Evolutionary conservation across 441 rosid genomes (phyloP), one percentile per base, ranked within the genome.

Genomic region (Mallotus repandus): DNA sequence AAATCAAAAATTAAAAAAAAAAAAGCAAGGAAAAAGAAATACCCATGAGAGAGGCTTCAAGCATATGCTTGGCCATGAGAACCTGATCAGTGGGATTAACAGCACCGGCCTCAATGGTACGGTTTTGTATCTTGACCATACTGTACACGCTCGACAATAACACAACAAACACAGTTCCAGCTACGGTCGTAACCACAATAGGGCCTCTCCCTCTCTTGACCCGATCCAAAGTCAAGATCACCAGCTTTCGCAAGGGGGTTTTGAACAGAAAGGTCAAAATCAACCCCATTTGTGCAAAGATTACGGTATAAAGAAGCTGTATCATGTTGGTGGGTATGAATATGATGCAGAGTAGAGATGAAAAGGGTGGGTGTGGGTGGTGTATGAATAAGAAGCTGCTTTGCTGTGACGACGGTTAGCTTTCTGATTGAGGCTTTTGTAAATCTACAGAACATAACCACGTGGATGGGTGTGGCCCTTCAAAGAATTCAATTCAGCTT

Each of bases 11-110:
- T 9, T n/a, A n/a, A n/a, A n/a, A 54, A 29, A 25, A 14, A n/a
- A 49, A 43, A 57, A 50, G 9, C 15, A 35, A 7, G 58, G 50
- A 65, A 56, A 65, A 53, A 41, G 12, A 56, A 21, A 58, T 79
- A 93, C 98, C 98, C 96, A 93, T 88, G 22, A 93, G 93, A 83
- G 98, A 86, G 71, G 94, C 90, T 77, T 93, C 96, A 54, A 91
- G 98, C 78, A 90, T 83, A 82, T 86, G 87, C 61, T 68, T 83
- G 52, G 97, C 80, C 79, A 89, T 86, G 78, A 93, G 89, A 50
- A 93, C 86, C 82, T 91, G 91, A 74, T 93, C 98, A 41, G 98
- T 93, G 65, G 98, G 97, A 77, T 81, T 93, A 14, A 81, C 64
- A 68, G 72, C 84, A 5, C 86, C 96, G 13, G 78, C 83, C 57